These are phyloP conservation scores for Glaciozyma martinii DNA, from an alignment of 768 basidiomycete genomes.

Conservation along the genomic window DNA sequence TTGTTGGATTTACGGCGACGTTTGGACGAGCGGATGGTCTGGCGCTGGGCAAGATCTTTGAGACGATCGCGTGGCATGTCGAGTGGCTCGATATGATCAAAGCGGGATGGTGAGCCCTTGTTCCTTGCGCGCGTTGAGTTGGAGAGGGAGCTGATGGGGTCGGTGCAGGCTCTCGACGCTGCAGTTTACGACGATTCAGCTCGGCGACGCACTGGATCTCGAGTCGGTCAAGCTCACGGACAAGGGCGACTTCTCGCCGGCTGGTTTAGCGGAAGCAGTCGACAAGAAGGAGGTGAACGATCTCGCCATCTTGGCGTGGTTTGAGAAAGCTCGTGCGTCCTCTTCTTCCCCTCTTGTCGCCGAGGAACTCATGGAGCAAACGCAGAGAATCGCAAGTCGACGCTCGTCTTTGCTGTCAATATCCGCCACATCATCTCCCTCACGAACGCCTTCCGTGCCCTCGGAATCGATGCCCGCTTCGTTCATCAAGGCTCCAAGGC, in stretches of 20 bases:
- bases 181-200: constrained; percentile 71
- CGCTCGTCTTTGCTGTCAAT: constrained; percentile 84
- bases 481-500: constrained; percentile 61
- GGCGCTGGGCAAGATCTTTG: constrained; percentile 77
- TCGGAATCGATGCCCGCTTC: constrained; percentile 76
- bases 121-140: no score
- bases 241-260: constrained; percentile 73
- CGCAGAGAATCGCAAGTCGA: constrained; percentile 58
- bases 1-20: constrained; percentile 91
- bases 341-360: not conserved
- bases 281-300: constrained; percentile 70
- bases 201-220: constrained; percentile 54
- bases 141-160: no score
- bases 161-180: constrained; percentile 66
- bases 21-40: constrained; percentile 86
- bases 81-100: constrained; percentile 88
- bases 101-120: constrained; percentile 59
- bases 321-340: constrained; percentile 52
- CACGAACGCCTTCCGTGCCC: constrained; percentile 60
- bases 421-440: constrained; percentile 67
- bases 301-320: constrained; percentile 70
- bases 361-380: no score
- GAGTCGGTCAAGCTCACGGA: constrained; percentile 53
- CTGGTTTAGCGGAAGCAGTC: constrained; percentile 67
- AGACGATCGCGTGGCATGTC: constrained; percentile 82